A percentile compares a stretch with the other conserved stretches of the same genome.
These are phyloP conservation scores for Ustilago curta DNA, from an alignment of 1,284 basidiomycete species.

Conservation along the genomic window DNA sequence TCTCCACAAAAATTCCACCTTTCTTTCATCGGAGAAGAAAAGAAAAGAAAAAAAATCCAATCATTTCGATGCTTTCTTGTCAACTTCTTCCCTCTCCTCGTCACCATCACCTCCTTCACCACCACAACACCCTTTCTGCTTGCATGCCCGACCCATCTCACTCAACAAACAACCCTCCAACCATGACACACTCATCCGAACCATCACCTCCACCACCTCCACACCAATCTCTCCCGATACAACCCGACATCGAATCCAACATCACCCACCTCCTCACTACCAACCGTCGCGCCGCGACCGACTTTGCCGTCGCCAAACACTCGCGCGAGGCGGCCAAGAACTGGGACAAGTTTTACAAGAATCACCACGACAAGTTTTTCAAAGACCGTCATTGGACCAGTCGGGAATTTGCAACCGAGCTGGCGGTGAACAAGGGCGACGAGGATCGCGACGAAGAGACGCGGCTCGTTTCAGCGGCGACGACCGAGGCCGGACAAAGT, in stretches of 20 bases:
- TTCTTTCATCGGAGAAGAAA: slow-evolving; percentile 6
- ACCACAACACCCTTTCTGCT: not conserved
- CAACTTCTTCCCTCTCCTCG: not conserved
- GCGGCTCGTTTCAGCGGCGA: slow-evolving; percentile 4
- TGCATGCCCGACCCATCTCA: not conserved
- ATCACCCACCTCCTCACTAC: slow-evolving; percentile 33
- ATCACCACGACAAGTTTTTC: slow-evolving; percentile 67
- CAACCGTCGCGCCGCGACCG: slow-evolving; percentile 55
- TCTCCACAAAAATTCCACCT: slow-evolving; percentile 9
- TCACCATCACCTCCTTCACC: not conserved
- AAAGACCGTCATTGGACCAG: slow-evolving; percentile 70
- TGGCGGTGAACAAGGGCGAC: slow-evolving; percentile 10
- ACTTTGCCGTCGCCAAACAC: slow-evolving; percentile 59
- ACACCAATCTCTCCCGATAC: slow-evolving; percentile 18
- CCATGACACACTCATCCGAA: not conserved
- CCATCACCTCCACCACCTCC: slow-evolving; percentile 12
- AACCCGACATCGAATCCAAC: slow-evolving; percentile 25
- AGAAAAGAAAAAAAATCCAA: too few species aligned
- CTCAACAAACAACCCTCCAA: not conserved
- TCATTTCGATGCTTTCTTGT: not conserved
- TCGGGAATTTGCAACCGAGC: slow-evolving; percentile 59
- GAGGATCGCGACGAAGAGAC: slow-evolving; percentile 44
- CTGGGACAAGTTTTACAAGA: slow-evolving; percentile 70
- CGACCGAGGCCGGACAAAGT: slow-evolving; percentile 10
- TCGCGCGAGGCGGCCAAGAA: slow-evolving; percentile 59